Conservation (phyloP, 352 stramenopile species). For the Globisporangium spiculum region DNA sequence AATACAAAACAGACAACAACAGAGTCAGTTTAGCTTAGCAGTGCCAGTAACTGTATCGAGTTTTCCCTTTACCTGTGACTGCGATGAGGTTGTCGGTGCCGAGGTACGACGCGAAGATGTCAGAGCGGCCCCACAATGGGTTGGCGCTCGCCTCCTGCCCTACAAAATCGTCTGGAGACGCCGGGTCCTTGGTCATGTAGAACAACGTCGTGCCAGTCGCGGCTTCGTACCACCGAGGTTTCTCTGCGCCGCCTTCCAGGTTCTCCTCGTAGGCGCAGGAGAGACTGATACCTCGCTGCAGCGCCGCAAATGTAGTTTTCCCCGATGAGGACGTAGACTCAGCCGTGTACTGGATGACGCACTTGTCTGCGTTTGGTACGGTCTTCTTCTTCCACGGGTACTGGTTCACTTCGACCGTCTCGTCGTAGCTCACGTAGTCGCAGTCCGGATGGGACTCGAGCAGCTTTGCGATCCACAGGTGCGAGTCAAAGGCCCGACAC, state of each 20-base stretch:
- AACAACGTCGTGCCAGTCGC: constrained; percentile 79
- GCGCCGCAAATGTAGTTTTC: constrained; percentile 13
- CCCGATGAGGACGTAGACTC: constrained; percentile 20
- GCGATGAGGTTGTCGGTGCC: constrained; percentile 71
- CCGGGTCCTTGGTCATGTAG: constrained; percentile 80
- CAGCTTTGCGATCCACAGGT: constrained; percentile 92
- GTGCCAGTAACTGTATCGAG: background rate
- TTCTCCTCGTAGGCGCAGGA: constrained; percentile 91
- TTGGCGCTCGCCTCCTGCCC: constrained; percentile 22
- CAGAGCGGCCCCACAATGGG: constrained; percentile 56
- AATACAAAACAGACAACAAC: background rate
- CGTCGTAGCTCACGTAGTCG: constrained; percentile 74
- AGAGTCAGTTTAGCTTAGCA: background rate
- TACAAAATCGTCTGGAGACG: constrained; percentile 59
- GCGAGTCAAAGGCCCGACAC: constrained; percentile 93
- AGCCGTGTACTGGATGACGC: constrained; percentile 55
- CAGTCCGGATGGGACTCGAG: constrained; percentile 95
- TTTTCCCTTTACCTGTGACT: constrained; percentile 53
- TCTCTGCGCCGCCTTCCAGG: constrained; percentile 68
- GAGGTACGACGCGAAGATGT: constrained; percentile 44
- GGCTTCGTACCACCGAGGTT: constrained; percentile 88
- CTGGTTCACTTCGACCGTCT: constrained; percentile 91
- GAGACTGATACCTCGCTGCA: constrained; percentile 77
- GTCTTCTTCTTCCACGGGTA: constrained; percentile 89
- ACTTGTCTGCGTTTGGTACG: constrained; percentile 77